These are phyloP conservation scores for Triticum monococcum DNA, from an alignment of 176 grass and related monocot genomes.

Conservation along the genomic window DNA sequence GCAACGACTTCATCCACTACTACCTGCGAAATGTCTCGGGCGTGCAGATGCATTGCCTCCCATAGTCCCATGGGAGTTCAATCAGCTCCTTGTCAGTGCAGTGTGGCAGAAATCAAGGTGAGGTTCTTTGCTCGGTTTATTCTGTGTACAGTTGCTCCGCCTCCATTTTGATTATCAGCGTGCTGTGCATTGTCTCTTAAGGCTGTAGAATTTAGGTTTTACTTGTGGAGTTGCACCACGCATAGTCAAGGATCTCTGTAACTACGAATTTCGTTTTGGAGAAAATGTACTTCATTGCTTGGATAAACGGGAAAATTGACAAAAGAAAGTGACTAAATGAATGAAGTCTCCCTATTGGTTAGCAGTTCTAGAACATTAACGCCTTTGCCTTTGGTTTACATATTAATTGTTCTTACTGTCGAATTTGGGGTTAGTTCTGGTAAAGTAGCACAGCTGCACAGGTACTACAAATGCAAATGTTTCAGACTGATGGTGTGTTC, in stretches of 20 bases:
- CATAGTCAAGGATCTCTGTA: not conserved
- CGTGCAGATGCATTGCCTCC: constrained; percentile 56
- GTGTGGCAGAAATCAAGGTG: constrained; percentile 65
- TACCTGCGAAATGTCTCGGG: constrained; percentile 59
- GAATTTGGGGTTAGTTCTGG: not conserved
- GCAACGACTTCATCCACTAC: constrained; percentile 85
- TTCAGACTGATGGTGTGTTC: not conserved
- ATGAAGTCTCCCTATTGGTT: not conserved
- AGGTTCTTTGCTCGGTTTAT: not conserved
- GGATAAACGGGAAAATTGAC: too few species aligned
- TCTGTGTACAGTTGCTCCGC: not conserved
- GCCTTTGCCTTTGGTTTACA: not conserved
- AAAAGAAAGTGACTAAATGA: too few species aligned
- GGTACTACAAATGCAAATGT: not conserved
- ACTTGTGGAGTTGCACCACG: not conserved
- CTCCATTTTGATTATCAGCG: not conserved
- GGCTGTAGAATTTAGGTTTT: not conserved
- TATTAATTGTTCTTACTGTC: not conserved
- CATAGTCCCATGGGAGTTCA: constrained; percentile 85
- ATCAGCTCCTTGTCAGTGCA: constrained; percentile 55
- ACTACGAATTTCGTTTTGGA: not conserved
- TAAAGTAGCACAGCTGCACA: not conserved
- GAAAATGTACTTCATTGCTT: not conserved
- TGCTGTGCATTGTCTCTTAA: not conserved
- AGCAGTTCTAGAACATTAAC: not conserved